Conservation (phyloP, 2,329 filamentous ascomycete species). For the Colletotrichum zoysiae region DNA sequence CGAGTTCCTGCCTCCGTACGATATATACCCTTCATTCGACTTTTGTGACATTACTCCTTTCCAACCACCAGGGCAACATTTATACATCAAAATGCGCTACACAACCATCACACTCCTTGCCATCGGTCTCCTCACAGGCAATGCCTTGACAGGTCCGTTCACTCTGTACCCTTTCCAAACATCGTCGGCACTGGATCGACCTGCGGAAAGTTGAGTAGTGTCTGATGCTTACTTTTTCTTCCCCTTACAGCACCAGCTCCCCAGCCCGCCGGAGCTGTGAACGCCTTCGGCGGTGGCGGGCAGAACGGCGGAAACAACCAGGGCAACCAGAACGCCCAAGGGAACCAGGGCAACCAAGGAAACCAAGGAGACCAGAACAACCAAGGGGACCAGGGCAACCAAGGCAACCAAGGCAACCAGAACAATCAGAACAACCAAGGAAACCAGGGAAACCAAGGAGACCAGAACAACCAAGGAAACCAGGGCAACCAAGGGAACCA, state of each 20-base stretch:
- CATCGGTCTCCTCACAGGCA: constrained; percentile 34
- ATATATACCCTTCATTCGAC: background rate
- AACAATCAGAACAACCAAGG: background rate
- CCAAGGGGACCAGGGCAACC: background rate
- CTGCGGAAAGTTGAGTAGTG: background rate
- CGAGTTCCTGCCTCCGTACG: background rate
- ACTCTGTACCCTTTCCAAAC: background rate
- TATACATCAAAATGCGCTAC: constrained; percentile 29
- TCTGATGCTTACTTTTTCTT: background rate
- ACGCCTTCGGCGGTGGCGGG: background rate
- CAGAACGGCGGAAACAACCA: constrained; percentile 4
- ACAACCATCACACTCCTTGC: constrained; percentile 23
- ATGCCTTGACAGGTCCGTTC: constrained; percentile 29
- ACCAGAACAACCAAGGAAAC: background rate
- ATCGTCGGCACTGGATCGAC: background rate
- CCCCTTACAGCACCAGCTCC: constrained; percentile 19
- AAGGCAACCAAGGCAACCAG: background rate
- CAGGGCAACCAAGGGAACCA: background rate
- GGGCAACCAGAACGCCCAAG: background rate
- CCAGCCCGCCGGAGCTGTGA: background rate
- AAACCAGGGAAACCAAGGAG: background rate
- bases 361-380: background rate
- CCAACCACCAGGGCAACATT: background rate
- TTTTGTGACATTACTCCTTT: background rate
- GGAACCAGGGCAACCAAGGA: background rate